Evolutionary conservation across 2,329 filamentous ascomycete genomes (phyloP).

Genomic region (Didymella arachidicola): DNA sequence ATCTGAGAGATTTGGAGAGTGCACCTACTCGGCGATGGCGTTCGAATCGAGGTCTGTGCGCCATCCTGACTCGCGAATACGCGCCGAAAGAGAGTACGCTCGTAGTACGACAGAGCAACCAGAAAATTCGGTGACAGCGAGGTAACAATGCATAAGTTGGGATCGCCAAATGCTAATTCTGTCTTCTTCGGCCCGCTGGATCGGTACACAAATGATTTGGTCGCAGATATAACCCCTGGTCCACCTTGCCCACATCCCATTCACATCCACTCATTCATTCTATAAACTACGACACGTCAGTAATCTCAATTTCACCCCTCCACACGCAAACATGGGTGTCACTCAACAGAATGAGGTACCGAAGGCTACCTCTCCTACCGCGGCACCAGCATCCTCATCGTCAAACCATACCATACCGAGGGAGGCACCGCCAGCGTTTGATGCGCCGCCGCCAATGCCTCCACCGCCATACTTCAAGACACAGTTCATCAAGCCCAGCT

Average conservation of each 20-base stretch:
- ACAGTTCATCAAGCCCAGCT: slow-evolving; percentile 26
- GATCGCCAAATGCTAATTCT: slow-evolving; percentile 2
- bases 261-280: not conserved
- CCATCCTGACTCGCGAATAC: slow-evolving; percentile 12
- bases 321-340: not conserved
- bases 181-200: not conserved
- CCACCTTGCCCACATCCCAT: not conserved
- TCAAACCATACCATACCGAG: not conserved
- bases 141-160: slow-evolving; percentile 5
- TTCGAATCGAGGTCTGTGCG: not conserved
- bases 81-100: slow-evolving; percentile 8
- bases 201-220: not conserved
- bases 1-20: not conserved
- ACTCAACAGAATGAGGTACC: not conserved
- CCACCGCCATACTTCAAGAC: slow-evolving; percentile 32
- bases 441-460: slow-evolving; percentile 24
- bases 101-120: slow-evolving; percentile 1
- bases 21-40: not conserved
- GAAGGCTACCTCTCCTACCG: not conserved
- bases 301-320: not conserved
- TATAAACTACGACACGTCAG: not conserved
- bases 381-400: not conserved
- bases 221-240: slow-evolving; percentile 4
- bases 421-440: not conserved
- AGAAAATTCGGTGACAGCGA: slow-evolving; percentile 6